These are phyloP conservation scores for Aspergillus ellipticus DNA, from an alignment of 495 filamentous ascomycete genomes.

Conservation along the genomic window DNA sequence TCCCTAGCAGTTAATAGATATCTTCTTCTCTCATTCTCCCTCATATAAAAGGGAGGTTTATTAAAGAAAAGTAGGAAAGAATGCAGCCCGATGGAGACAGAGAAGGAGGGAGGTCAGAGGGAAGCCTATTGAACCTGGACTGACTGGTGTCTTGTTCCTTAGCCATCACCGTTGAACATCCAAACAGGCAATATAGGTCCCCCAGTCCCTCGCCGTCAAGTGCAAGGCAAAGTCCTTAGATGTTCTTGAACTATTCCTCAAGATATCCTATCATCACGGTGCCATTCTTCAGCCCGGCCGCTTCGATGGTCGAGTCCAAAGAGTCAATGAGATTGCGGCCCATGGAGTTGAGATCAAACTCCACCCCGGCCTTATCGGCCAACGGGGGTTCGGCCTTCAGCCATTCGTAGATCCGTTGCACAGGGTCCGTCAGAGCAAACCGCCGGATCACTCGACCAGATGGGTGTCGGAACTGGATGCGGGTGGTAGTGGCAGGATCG, in stretches of 20 bases:
- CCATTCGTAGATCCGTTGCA: constrained; percentile 89
- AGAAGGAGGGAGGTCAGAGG: no score
- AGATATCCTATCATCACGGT: constrained; percentile 91
- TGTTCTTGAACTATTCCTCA: constrained; percentile 49
- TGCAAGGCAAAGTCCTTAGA: neutral
- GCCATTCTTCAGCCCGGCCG: constrained; percentile 83
- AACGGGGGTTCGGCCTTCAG: constrained; percentile 73
- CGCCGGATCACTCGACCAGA: constrained; percentile 76
- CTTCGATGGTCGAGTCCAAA: constrained; percentile 67
- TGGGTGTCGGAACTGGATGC: constrained; percentile 86
- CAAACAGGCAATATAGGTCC: no score
- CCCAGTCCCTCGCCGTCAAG: neutral
- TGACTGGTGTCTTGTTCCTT: no score
- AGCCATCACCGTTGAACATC: no score
- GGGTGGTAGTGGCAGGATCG: constrained; percentile 67
- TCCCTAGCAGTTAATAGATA: no score
- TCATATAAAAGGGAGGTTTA: no score
- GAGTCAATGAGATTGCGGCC: constrained; percentile 76
- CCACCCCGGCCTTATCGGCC: constrained; percentile 69
- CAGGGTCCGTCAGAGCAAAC: constrained; percentile 75
- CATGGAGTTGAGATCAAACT: constrained; percentile 81
- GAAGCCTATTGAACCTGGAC: no score
- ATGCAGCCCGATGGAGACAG: no score
- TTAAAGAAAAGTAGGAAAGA: no score
- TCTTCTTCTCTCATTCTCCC: no score